Evolutionary conservation across 1,284 basidiomycete species (phyloP), one percentile per base, ranked within the genome.

Genomic region (Agaricales sp.): DNA sequence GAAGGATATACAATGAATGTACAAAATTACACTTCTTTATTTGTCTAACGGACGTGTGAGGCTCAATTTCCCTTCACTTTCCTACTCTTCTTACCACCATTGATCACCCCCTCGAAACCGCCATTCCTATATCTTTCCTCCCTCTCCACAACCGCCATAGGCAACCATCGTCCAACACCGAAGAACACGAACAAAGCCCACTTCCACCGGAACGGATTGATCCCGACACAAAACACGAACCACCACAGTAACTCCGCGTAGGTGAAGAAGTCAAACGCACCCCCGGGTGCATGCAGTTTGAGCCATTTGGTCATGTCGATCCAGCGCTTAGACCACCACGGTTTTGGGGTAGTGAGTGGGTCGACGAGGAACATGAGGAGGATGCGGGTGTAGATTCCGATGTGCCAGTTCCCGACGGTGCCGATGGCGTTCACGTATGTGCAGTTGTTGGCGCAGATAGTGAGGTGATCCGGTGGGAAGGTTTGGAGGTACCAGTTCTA

Each of bases 401-500:
- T 54, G 18, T 51, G 50, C 26, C 51, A 54, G 30, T 52, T 51
- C 6, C 55, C 57, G 16, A 52, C 64, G 16, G 64, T 65, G 20
- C 71, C 73, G 46, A 77, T 75, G 1, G 70, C 74, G 54, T 77
- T 75, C 54, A 70, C 60, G 57, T 80, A 77, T 2, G 77, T 63
- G 3, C 77, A 74, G 56, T 82, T 83, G 11, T 78, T 81, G 63
- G 75, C 64, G 20, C 80, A 61, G 1, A 82, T 62, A 2, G 70
- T 72, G 71, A 76, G 78, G 58, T 80, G 75, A 53, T 76, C 70
- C 1, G 77, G 75, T 2, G 72, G 68, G 64, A 84, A 82, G 52
- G 77, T 80, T 54, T 82, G 80, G 18, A 82, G 64, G 54, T 82
- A 82, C 54, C 82, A 60, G 52, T 80, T 73, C 21, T 79, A 78